Percentiles rank a stretch among this genome's conserved stretches.
Evolutionary conservation across 441 rosid species (phyloP).

Genomic region (Syzygium syzygioides): DNA sequence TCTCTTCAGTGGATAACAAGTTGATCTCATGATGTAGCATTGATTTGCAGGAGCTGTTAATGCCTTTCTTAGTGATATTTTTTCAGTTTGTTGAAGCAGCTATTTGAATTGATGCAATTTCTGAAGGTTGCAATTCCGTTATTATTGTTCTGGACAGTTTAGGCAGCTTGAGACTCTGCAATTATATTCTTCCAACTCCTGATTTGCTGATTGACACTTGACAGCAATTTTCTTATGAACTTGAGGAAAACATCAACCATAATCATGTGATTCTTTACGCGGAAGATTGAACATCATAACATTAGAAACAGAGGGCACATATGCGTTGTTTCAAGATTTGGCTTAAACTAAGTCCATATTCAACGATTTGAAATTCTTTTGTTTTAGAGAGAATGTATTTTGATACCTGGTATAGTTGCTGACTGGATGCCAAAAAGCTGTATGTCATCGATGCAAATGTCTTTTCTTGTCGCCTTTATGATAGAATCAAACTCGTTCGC

Average conservation of each 20-base stretch:
- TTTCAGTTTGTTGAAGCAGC: too few relatives aligned
- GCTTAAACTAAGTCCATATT: too few relatives aligned
- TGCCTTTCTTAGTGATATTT: too few relatives aligned
- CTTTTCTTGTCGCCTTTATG: background rate
- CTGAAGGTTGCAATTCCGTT: background rate
- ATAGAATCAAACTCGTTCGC: background rate
- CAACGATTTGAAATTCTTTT: too few relatives aligned
- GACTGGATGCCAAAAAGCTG: background rate
- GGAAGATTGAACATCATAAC: background rate
- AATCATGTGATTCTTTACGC: background rate
- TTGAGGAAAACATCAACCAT: background rate
- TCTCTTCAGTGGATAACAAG: background rate
- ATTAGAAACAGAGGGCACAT: too few relatives aligned
- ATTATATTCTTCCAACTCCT: background rate
- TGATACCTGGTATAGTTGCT: background rate
- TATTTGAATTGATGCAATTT: background rate
- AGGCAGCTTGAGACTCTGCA: background rate
- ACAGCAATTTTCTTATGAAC: background rate
- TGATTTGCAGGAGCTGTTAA: too few relatives aligned
- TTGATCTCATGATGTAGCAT: background rate
- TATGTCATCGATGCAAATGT: background rate
- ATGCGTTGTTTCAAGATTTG: too few relatives aligned
- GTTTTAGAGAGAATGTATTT: too few relatives aligned
- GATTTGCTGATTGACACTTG: background rate
- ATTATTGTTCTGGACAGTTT: background rate